Conservation (phyloP, 1,139 yeast genomes). For the Pneumocystis canis region DNA sequence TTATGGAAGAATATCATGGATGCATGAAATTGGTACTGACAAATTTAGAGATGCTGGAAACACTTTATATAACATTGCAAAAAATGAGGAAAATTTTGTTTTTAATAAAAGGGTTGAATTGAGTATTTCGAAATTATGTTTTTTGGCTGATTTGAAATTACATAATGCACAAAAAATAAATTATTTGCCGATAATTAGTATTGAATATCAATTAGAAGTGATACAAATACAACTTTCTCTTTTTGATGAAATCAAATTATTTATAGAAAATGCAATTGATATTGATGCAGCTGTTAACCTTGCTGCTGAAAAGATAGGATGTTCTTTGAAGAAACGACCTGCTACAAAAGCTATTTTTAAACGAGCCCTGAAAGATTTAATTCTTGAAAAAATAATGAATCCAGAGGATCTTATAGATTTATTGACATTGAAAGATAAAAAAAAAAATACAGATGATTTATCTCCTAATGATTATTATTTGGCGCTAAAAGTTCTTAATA, state of each 20-base stretch:
- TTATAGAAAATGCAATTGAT: conserved; percentile 7
- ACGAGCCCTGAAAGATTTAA: conserved; percentile 28
- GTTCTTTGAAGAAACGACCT: background rate
- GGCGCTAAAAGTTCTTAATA: conserved; percentile 30
- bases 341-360: conserved; percentile 14
- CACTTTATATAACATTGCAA: conserved; percentile 31
- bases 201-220: conserved; percentile 1
- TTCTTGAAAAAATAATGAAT: conserved; percentile 30
- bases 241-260: conserved; percentile 6
- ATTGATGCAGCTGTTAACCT: conserved; percentile 8
- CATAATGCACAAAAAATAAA: background rate
- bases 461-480: conserved; percentile 23
- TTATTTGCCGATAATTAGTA: background rate
- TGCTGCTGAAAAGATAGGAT: conserved; percentile 1
- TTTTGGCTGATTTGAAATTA: conserved; percentile 20
- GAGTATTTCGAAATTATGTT: conserved; percentile 54
- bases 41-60: conserved; percentile 39
- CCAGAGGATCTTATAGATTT: conserved; percentile 40
- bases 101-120: conserved; percentile 42
- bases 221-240: background rate
- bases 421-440: conserved; percentile 36
- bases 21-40: conserved; percentile 41
- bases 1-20: conserved; percentile 58
- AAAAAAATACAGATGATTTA: conserved; percentile 12
- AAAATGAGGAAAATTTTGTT: conserved; percentile 31